Evolutionary conservation across 352 stramenopile species (phyloP), one percentile per base, ranked within the genome.

Genomic region (Pythium scleroteichum): DNA sequence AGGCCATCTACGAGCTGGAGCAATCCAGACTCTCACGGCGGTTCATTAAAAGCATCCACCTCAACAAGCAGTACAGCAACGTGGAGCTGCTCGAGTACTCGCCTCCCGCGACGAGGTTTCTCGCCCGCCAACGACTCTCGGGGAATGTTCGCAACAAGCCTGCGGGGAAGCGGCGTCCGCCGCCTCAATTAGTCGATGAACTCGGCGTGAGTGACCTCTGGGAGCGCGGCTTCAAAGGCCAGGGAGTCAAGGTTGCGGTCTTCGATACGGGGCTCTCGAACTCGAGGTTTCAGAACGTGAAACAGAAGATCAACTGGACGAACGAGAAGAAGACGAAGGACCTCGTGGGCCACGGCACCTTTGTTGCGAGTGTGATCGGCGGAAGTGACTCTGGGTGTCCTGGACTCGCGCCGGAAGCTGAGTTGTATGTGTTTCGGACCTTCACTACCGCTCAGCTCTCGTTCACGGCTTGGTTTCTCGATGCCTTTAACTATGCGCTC

Each of bases 391-490:
- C 53, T 4, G 73, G 76, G 10, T 97, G 88, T 49, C 81, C 83
- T 0, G 88, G 87, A 0, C 77, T 96, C 47, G 87, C 88, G 9
- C 88, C 87, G 0, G 81, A 92, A 42, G 78, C 80, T 12, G 71
- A 90, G 40, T 58, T 97, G 24, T 88, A 82, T 29, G 75, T 94
- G 29, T 96, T 95, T 19, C 77, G 84, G 22, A 91, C 94, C 58
- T 97, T 97, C 68, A 95, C 83, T 8, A 77, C 70, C n/a, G 71
- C 92, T 14, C 85, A 94, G 53, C 66, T 94, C 27, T 93, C 84
- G 23, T 96, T 94, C 59, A 96, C 88, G 23, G 93, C 87, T 13
- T 96, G 87, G 88, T 95, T 95, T 65, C 73, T 96, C 4, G 88
- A 96, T 52, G 88, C 87, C 6, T 94, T 97, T 66, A 97, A 97